Evolutionary conservation across 2,329 filamentous ascomycete species (phyloP), one percentile per base, ranked within the genome.

Genomic region (Beauveria brongniartii): DNA sequence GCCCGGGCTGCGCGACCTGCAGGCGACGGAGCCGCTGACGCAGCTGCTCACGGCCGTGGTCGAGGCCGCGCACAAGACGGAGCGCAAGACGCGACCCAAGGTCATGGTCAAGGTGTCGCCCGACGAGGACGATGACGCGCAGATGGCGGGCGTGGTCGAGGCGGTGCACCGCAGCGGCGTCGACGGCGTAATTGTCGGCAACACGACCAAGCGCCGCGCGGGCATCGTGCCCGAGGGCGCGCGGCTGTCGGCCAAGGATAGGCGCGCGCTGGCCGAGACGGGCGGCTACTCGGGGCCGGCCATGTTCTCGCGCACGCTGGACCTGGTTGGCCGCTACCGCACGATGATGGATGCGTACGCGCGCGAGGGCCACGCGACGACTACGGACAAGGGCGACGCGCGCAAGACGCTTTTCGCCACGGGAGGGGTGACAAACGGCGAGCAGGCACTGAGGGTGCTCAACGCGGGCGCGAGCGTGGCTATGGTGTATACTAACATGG

Each of bases 81-180:
- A 89, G 30, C 82, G 92, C 66, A 88, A 84, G 71, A 84, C 81
- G 1, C 90, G 88, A 69, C 75, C 75, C 57, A 71, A 69, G 64
- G 91, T 99, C 62, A 96, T 99, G 91, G 94, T 99, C 69, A 99
- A 99, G 78, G 93, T 99, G 22, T 96, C 91, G 62, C 94, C 94
- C 0, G 94, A 99, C 68, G 94, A 97, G 75, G 91, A 97, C 71
- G 85, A 88, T 22, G 86, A 92, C 57, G 79, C 86, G 61, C 92
- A 99, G 72, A 84, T 99, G 63, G 82, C 87, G 47, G 94, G 92
- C 9, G 96, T 99, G 61, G 93, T 91, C 63, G 84, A 92, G 67
- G 92, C 92, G 0, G 87, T 96, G 14, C 89, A 86, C 79, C 80
- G 80, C 66, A 91, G 90, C 63, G 92, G 92, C 7, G 92, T 97